A percentile compares a stretch with the other conserved stretches of the same genome.
Evolutionary conservation across 1,284 basidiomycete species (phyloP).

Genomic region (Naganishia albida): DNA sequence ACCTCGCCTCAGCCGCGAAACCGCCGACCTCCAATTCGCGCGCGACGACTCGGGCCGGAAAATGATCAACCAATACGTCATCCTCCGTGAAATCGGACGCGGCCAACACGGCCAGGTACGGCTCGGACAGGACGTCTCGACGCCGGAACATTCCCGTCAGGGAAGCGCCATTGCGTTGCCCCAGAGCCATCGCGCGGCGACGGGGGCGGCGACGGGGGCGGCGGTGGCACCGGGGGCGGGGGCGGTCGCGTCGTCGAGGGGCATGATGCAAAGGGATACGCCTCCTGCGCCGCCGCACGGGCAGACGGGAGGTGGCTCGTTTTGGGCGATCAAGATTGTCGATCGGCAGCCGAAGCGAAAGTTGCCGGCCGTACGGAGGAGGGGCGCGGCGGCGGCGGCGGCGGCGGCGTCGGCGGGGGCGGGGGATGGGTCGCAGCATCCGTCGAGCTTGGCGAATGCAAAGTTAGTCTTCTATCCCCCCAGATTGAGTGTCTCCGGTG

Average conservation of each 20-base stretch:
- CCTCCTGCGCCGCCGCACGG: too few species aligned
- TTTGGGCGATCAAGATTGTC: slow-evolving; percentile 80
- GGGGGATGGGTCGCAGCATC: slow-evolving; percentile 28
- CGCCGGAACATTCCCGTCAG: slow-evolving; percentile 40
- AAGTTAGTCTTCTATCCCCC: slow-evolving; percentile 24
- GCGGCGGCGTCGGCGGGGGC: slow-evolving; percentile 22
- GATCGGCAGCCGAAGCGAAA: slow-evolving; percentile 67
- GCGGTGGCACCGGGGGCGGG: too few species aligned
- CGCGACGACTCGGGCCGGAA: slow-evolving; percentile 54
- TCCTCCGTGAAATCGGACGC: slow-evolving; percentile 67
- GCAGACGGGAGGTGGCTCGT: too few species aligned
- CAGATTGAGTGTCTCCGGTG: neutral
- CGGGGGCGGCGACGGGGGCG: slow-evolving; percentile 19
- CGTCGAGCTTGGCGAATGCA: slow-evolving; percentile 32
- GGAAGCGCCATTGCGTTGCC: slow-evolving; percentile 44
- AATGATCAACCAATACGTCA: slow-evolving; percentile 78
- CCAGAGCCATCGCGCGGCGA: slow-evolving; percentile 47
- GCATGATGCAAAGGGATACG: too few species aligned
- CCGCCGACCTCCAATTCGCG: slow-evolving; percentile 55
- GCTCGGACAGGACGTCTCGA: slow-evolving; percentile 64
- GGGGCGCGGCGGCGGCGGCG: slow-evolving; percentile 13
- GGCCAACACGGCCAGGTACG: slow-evolving; percentile 82
- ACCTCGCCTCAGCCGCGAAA: slow-evolving; percentile 61
- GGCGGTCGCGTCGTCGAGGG: too few species aligned
- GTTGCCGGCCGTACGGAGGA: slow-evolving; percentile 58